phyloP scores from a whole-genome alignment of 768 basidiomycete species.

The Agrocybe praecox region DNA sequence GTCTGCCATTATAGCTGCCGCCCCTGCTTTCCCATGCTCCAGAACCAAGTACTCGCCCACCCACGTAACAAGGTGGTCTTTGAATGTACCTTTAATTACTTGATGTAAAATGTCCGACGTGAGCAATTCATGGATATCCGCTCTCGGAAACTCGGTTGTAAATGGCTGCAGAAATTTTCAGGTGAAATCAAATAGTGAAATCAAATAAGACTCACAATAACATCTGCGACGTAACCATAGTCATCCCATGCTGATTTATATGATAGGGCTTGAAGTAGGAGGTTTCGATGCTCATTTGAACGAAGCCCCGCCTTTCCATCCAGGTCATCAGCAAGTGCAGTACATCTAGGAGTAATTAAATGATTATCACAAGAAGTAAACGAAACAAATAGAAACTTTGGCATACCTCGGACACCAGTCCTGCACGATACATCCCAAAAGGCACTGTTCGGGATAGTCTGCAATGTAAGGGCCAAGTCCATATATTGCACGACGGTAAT shows the following conservation, averaged over 20 bases:
- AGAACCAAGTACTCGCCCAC: slow-evolving; percentile 25
- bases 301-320: slow-evolving; percentile 17
- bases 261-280: slow-evolving; percentile 20
- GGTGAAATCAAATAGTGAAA: background rate
- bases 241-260: slow-evolving; percentile 29
- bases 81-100: slow-evolving; percentile 37
- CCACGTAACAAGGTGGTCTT: slow-evolving; percentile 39
- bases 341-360: background rate
- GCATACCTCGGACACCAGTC: slow-evolving; percentile 38
- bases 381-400: too few species aligned
- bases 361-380: too few species aligned
- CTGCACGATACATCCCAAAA: slow-evolving; percentile 32
- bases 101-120: slow-evolving; percentile 36
- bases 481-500: slow-evolving; percentile 29
- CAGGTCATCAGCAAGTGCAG: slow-evolving; percentile 14
- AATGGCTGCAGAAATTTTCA: slow-evolving; percentile 28
- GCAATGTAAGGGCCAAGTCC: slow-evolving; percentile 38
- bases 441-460: slow-evolving; percentile 39
- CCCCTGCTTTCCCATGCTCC: slow-evolving; percentile 13
- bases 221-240: slow-evolving; percentile 31
- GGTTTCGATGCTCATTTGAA: slow-evolving; percentile 15
- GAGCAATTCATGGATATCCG: slow-evolving; percentile 35
- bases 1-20: slow-evolving; percentile 27
- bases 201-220: slow-evolving; percentile 27
- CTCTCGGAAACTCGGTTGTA: slow-evolving; percentile 32